A percentile compares a stretch with the other conserved stretches of the same genome.
Conservation (phyloP, 768 basidiomycete genomes). For the Amanita thiersii region DNA sequence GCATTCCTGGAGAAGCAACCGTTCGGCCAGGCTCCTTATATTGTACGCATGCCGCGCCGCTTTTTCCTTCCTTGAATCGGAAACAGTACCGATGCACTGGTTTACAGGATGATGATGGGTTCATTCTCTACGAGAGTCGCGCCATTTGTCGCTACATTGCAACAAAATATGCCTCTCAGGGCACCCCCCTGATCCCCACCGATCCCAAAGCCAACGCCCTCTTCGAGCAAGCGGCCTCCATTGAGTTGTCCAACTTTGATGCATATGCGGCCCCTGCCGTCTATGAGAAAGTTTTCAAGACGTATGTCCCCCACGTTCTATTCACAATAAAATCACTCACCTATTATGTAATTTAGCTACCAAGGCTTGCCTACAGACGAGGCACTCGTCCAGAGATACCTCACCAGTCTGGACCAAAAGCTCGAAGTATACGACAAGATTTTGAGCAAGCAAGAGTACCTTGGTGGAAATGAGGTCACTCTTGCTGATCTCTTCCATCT, state of each 20-base stretch:
- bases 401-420: slow-evolving; percentile 25
- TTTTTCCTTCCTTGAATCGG: not conserved
- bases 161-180: slow-evolving; percentile 44
- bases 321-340: not conserved
- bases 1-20: slow-evolving; percentile 36
- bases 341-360: slow-evolving; percentile 8
- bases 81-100: not conserved
- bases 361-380: slow-evolving; percentile 22
- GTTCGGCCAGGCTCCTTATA: slow-evolving; percentile 34
- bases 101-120: slow-evolving; percentile 49
- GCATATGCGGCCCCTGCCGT: slow-evolving; percentile 31
- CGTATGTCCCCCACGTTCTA: slow-evolving; percentile 21
- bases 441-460: slow-evolving; percentile 45
- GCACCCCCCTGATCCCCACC: slow-evolving; percentile 41
- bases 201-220: slow-evolving; percentile 28
- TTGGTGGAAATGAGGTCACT: slow-evolving; percentile 49
- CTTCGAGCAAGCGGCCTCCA: slow-evolving; percentile 44
- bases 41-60: slow-evolving; percentile 12
- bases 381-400: slow-evolving; percentile 16
- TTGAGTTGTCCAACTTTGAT: slow-evolving; percentile 50
- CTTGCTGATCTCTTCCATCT: slow-evolving; percentile 55
- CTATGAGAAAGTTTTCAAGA: slow-evolving; percentile 42
- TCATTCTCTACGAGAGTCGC: slow-evolving; percentile 56
- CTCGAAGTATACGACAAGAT: slow-evolving; percentile 51
- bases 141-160: slow-evolving; percentile 56